Base-by-base conservation (phyloP, 1,139 yeast species). In the Lodderomyces pseudojiufengensis region DNA sequence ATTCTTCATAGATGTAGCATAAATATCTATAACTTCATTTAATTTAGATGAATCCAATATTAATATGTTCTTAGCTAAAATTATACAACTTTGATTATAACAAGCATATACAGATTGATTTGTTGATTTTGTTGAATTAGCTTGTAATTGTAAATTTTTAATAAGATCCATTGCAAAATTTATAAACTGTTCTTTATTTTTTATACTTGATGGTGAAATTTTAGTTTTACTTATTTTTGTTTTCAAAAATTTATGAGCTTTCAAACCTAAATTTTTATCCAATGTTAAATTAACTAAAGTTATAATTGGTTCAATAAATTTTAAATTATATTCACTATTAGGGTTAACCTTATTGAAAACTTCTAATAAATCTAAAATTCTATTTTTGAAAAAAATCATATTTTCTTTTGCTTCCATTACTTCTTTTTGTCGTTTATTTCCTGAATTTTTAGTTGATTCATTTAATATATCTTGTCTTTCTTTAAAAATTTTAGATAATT, bases 401-500 rank as follows among this genome's bases (percentile, higher is more conserved):
- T 80, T 84, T 49, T 84, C 87, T 50, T 80, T 76, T 5, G 97
- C 96, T 44, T 80, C 82, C 32, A 70, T 62, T 14, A 77, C 87
- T 47, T 86, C 95, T 14, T 71, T 57, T 48, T 85, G 83, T 46
- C 87, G 66, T 51, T 78, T 76, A 50, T 76, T 81, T 5, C 90
- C 90, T 2, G 83, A 73, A 11, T 59, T 55, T 20, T 62, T 47
- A 24, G 58, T 59, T 5, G 5, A 5, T 18, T 18, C 20, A 9
- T 73, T 59, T 37, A 84, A 56, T 0, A 85, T 82, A 40, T 75
- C 77, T 48, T 79, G 78, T 52, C 94, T 76, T 50, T 88, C 92
- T 49, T 83, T 78, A 70, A 92, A 92, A 40, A 92, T 92, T 38
- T 74, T 76, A 0, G 96, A 78, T 24, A 92, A 66, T 43, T 87